Percentiles rank a stretch among this genome's conserved stretches.
These are phyloP conservation scores for Phytophthora tentaculata DNA, from an alignment of 352 stramenopile genomes.

Conservation along the genomic window DNA sequence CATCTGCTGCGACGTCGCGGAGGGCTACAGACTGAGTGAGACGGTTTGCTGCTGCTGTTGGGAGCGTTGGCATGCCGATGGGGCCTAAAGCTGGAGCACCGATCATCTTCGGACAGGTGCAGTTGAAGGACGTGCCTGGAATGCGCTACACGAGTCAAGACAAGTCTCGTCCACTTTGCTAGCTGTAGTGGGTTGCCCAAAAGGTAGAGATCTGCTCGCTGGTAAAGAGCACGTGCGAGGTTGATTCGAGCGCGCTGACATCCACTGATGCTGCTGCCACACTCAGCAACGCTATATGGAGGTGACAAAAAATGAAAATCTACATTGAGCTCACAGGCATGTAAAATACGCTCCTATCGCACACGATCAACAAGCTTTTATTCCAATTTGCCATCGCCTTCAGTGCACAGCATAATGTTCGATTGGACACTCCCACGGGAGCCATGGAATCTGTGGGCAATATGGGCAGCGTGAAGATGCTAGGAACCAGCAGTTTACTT, in stretches of 20 bases:
- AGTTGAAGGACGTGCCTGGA: no score
- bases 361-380: conserved; percentile 37
- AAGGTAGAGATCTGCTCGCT: conserved; percentile 24
- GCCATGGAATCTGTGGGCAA: conserved; percentile 78
- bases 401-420: conserved; percentile 65
- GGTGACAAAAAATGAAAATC: conserved; percentile 58
- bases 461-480: conserved; percentile 49
- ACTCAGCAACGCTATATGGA: conserved; percentile 60
- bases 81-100: no score
- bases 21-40: no score
- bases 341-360: conserved; percentile 61
- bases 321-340: conserved; percentile 70
- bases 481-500: neutral
- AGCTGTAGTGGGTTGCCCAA: no score
- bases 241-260: conserved; percentile 84
- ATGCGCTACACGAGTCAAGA: no score
- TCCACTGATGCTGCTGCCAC: conserved; percentile 87
- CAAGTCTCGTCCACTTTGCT: no score
- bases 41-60: no score
- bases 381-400: conserved; percentile 16
- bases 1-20: no score
- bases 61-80: no score
- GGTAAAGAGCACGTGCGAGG: conserved; percentile 86
- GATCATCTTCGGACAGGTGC: no score
- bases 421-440: conserved; percentile 57